Conservation (phyloP, 2,329 filamentous ascomycete genomes). For the Alternaria triticina region DNA sequence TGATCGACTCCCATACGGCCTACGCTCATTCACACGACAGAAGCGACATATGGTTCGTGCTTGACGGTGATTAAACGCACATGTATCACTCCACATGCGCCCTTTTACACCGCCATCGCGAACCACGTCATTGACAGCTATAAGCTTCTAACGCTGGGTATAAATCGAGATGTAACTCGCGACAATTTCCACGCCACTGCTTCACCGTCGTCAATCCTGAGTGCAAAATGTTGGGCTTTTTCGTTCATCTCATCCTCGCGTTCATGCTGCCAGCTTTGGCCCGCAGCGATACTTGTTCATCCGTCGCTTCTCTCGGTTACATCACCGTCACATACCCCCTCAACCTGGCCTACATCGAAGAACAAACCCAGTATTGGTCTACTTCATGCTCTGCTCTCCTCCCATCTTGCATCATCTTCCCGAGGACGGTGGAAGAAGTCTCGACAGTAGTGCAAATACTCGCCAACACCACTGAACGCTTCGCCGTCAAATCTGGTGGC, state of each 20-base stretch:
- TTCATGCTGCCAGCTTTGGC: slow-evolving; percentile 7
- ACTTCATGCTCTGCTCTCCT: slow-evolving; percentile 39
- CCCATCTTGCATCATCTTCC: slow-evolving; percentile 42
- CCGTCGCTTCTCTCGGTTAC: slow-evolving; percentile 27
- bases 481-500: slow-evolving; percentile 51
- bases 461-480: slow-evolving; percentile 44
- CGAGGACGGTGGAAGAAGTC: slow-evolving; percentile 57
- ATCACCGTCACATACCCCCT: slow-evolving; percentile 29
- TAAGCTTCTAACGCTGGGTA: background rate
- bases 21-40: background rate
- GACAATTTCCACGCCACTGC: background rate
- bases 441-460: slow-evolving; percentile 60
- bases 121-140: background rate
- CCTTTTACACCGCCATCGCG: too few species aligned
- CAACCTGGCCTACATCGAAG: slow-evolving; percentile 31
- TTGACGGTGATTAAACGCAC: background rate
- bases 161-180: background rate
- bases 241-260: background rate
- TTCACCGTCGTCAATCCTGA: background rate
- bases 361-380: slow-evolving; percentile 42
- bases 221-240: slow-evolving; percentile 2
- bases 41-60: too few species aligned
- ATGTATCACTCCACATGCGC: background rate
- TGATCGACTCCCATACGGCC: background rate
- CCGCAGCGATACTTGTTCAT: slow-evolving; percentile 27